These are phyloP conservation scores for Noccaea caerulescens DNA, from an alignment of 345 rosid species.

Conservation along the genomic window DNA sequence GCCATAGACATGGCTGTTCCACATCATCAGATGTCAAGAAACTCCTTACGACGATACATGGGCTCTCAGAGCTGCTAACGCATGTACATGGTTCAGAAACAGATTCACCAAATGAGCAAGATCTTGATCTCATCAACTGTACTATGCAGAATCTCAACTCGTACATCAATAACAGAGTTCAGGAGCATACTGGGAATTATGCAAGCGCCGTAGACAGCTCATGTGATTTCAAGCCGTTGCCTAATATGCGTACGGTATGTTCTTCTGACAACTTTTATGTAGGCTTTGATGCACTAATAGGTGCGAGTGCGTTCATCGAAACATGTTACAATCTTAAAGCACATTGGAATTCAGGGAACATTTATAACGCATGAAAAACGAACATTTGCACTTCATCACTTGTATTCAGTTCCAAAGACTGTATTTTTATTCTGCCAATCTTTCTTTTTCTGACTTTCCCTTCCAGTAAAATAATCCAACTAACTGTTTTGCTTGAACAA, in stretches of 20 bases:
- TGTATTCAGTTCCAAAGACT: constrained; percentile 9
- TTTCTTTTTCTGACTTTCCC: background rate
- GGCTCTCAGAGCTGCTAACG: constrained; percentile 54
- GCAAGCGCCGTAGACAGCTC: constrained; percentile 31
- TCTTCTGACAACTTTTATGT: constrained; percentile 1
- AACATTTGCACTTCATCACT: background rate
- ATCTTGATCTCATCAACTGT: constrained; percentile 47
- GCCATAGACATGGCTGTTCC: constrained; percentile 1
- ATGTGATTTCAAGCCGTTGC: constrained; percentile 25
- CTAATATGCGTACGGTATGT: constrained; percentile 49
- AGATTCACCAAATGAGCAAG: constrained; percentile 46
- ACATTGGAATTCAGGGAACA: background rate
- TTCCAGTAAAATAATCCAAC: background rate
- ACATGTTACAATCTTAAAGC: constrained; percentile 8
- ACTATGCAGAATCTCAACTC: constrained; percentile 52
- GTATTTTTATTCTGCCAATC: background rate
- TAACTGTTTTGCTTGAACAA: background rate
- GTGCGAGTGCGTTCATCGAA: background rate
- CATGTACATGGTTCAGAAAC: constrained; percentile 42
- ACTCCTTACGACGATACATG: constrained; percentile 50
- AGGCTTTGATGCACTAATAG: background rate
- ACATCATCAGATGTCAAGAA: constrained; percentile 40
- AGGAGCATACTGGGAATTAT: constrained; percentile 35
- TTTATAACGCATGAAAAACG: background rate
- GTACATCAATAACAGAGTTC: constrained; percentile 38